phyloP scores from a whole-genome alignment of 495 filamentous ascomycete genomes.

The Letharia columbiana region DNA sequence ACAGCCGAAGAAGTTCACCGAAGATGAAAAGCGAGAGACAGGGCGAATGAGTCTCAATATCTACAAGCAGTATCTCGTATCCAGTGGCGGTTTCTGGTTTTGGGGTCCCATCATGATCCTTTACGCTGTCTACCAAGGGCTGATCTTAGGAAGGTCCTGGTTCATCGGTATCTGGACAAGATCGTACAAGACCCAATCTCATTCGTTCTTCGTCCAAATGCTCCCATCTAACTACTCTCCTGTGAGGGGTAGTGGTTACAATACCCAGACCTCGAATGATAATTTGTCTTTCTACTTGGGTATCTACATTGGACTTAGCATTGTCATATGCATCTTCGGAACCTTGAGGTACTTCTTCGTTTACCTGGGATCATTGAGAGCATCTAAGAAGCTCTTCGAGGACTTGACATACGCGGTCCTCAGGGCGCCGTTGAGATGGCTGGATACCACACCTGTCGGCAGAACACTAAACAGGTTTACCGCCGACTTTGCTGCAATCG shows the following conservation, averaged over 20 bases:
- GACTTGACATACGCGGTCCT: slow-evolving; percentile 56
- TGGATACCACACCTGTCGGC: slow-evolving; percentile 74
- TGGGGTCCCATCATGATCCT: slow-evolving; percentile 50
- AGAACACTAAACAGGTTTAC: slow-evolving; percentile 75
- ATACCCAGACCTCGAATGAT: slow-evolving; percentile 6
- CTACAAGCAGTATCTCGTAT: slow-evolving; percentile 55
- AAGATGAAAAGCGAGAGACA: slow-evolving; percentile 60
- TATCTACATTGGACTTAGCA: slow-evolving; percentile 55
- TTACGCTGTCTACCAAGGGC: slow-evolving; percentile 43
- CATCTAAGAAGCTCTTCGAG: slow-evolving; percentile 57
- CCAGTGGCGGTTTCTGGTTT: slow-evolving; percentile 55
- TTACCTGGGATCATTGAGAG: slow-evolving; percentile 51
- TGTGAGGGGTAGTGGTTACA: not conserved
- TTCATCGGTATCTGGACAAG: slow-evolving; percentile 65
- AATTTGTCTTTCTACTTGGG: slow-evolving; percentile 54
- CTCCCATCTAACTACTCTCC: not conserved
- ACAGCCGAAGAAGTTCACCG: slow-evolving; percentile 58
- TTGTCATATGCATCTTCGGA: slow-evolving; percentile 46
- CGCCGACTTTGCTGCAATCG: slow-evolving; percentile 64
- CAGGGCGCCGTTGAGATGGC: slow-evolving; percentile 62
- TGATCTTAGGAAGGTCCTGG: slow-evolving; percentile 50
- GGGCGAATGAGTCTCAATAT: slow-evolving; percentile 55
- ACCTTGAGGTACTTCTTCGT: slow-evolving; percentile 50
- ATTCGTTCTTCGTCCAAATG: not conserved
- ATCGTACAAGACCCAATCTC: slow-evolving; percentile 23